These are phyloP conservation scores for Torulaspora indica DNA, from an alignment of 805 yeast genomes.

Conservation along the genomic window DNA sequence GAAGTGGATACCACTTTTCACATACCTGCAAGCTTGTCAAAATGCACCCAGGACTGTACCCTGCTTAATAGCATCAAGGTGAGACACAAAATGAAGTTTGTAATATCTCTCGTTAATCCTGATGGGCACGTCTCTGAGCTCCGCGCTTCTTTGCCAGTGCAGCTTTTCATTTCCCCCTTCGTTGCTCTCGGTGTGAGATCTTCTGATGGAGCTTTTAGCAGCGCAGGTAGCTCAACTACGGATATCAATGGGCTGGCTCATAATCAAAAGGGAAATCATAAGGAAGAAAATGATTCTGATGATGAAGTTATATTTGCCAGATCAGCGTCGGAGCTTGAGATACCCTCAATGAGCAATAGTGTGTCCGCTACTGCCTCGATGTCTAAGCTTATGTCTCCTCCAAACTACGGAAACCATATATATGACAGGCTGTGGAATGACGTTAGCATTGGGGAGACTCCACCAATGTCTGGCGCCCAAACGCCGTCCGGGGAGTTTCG, in stretches of 20 bases:
- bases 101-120: slow-evolving; percentile 71
- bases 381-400: slow-evolving; percentile 67
- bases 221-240: slow-evolving; percentile 11
- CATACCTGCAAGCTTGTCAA: slow-evolving; percentile 68
- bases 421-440: slow-evolving; percentile 78
- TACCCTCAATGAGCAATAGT: slow-evolving; percentile 18
- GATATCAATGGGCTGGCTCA: slow-evolving; percentile 5
- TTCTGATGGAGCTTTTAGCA: slow-evolving; percentile 14
- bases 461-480: slow-evolving; percentile 30
- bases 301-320: slow-evolving; percentile 41
- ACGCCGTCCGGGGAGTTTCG: slow-evolving; percentile 33
- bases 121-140: slow-evolving; percentile 92
- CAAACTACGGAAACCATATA: slow-evolving; percentile 74
- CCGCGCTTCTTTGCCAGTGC: slow-evolving; percentile 83
- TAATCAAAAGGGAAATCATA: slow-evolving; percentile 15
- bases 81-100: slow-evolving; percentile 81
- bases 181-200: slow-evolving; percentile 50
- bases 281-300: slow-evolving; percentile 28
- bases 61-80: slow-evolving; percentile 67
- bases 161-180: slow-evolving; percentile 73
- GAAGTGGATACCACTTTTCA: slow-evolving; percentile 55
- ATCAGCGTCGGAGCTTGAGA: slow-evolving; percentile 34
- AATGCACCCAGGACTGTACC: slow-evolving; percentile 84
- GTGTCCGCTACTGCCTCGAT: slow-evolving; percentile 21
- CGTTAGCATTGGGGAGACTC: slow-evolving; percentile 36